These are phyloP conservation scores for Cytospora schulzeri DNA, from an alignment of 2,329 filamentous ascomycete species.

Conservation along the genomic window DNA sequence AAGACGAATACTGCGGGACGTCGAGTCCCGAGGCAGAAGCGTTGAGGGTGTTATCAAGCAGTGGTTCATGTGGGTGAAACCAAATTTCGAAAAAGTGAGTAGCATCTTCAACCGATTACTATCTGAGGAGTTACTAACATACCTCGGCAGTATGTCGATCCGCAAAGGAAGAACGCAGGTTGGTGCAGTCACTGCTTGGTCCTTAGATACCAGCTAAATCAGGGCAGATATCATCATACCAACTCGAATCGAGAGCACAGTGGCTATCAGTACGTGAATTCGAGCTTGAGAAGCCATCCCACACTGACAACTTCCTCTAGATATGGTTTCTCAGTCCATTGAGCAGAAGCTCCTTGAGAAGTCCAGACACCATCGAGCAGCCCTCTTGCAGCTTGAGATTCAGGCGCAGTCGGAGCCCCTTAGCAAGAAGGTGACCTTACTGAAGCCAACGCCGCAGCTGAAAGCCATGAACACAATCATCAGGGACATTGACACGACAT, in stretches of 20 bases:
- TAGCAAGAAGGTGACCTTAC: constrained; percentile 71
- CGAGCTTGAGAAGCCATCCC: background rate
- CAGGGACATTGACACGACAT: constrained; percentile 73
- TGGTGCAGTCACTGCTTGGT: constrained; percentile 33
- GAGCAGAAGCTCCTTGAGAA: constrained; percentile 85
- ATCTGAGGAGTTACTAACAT: constrained; percentile 25
- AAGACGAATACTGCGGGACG: constrained; percentile 82
- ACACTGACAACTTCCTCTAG: constrained; percentile 15
- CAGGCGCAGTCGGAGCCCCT: constrained; percentile 72
- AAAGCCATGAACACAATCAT: constrained; percentile 89
- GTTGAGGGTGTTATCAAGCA: constrained; percentile 97
- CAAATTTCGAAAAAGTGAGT: constrained; percentile 80
- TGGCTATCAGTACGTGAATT: constrained; percentile 70
- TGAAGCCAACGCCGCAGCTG: constrained; percentile 79
- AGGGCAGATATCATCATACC: constrained; percentile 84
- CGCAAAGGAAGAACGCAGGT: constrained; percentile 84
- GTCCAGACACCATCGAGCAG: constrained; percentile 78
- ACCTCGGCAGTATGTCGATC: constrained; percentile 72
- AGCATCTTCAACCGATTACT: background rate
- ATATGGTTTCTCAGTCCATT: constrained; percentile 91
- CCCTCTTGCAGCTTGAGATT: constrained; percentile 74
- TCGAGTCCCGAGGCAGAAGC: constrained; percentile 84
- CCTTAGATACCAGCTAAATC: constrained; percentile 24
- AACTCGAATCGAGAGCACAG: constrained; percentile 89
- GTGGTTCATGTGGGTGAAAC: constrained; percentile 96